Percentiles rank a stretch among this genome's conserved stretches.
Conservation (phyloP, 2,329 filamentous ascomycete species). For the Chaetothyriales sp. region DNA sequence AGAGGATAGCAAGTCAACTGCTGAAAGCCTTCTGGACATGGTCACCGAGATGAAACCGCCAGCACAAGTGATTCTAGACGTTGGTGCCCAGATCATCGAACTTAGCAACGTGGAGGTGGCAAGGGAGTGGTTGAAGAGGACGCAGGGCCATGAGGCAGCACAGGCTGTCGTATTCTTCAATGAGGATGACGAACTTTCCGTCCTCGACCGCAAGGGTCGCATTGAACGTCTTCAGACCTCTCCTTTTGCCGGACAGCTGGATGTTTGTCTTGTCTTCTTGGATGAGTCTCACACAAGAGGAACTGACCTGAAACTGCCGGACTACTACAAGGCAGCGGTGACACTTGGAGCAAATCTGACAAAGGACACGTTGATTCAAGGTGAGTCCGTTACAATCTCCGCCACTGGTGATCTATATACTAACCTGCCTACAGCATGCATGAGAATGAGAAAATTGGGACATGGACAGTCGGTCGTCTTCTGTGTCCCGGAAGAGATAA, state of each 20-base stretch:
- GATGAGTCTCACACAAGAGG: constrained; percentile 58
- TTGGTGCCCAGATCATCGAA: constrained; percentile 55
- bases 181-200: constrained; percentile 18
- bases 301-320: constrained; percentile 49
- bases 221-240: constrained; percentile 36
- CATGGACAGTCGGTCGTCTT: constrained; percentile 51
- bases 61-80: constrained; percentile 50
- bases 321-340: constrained; percentile 46
- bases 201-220: constrained; percentile 18
- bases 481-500: constrained; percentile 29
- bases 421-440: constrained; percentile 36
- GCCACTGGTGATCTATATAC: not conserved
- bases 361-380: constrained; percentile 45
- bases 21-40: constrained; percentile 31
- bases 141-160: constrained; percentile 8
- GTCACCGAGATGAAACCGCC: constrained; percentile 27
- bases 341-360: constrained; percentile 50
- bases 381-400: constrained; percentile 42
- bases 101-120: constrained; percentile 42
- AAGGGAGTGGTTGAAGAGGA: constrained; percentile 33
- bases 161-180: constrained; percentile 43
- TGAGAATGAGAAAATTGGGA: constrained; percentile 56
- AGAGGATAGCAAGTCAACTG: constrained; percentile 19
- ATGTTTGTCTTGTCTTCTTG: constrained; percentile 49
- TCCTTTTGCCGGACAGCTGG: constrained; percentile 40